Base-by-base conservation (phyloP, 2,329 filamentous ascomycete genomes). In the Penicillium sp. region DNA sequence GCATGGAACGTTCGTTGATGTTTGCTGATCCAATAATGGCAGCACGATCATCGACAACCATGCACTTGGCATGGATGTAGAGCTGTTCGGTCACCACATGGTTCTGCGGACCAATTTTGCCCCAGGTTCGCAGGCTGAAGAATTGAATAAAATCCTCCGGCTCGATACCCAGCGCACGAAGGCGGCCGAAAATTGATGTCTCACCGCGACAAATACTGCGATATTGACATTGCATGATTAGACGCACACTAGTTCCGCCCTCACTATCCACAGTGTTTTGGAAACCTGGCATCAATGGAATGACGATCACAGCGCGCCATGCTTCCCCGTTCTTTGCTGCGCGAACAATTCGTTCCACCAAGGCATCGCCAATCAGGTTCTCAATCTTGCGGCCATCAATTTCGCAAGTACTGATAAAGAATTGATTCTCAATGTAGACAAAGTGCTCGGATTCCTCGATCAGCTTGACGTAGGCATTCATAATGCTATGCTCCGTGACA, bases 371-470 rank as follows among this genome's bases (percentile, higher is more conserved):
- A 63, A 99, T 97, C 62, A 88, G 86, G 73, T 99, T 99, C 71
- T 91, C 84, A 60, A 99, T 94, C 69, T 87, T 90, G 12, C 89
- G 90, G 50, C 89, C 89, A 65, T 96, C 86, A 5, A 92, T 92
- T 67, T 94, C 89, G 49, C 90, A 94, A 63, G 90, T 96, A 33
- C 90, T 95, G 72, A 99, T 89, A 78, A 96, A 99, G 76, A 97
- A 99, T 69, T 99, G 94, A 70, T 99, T 99, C 73, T 99, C 94
- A 62, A 97, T 96, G 74, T 99, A 97, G 49, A 97, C 90, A 67
- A 97, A 96, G 72, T 97, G 94, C 46, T 99, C 91, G 1, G 92
- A 97, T 61, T 93, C 89, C 62, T 94, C 88, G 64, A 99, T 99
- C 79, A 96, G 86, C 71, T 95, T 94, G 63, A 95, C 84, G 69